These are phyloP conservation scores for Arabis alpina DNA, from an alignment of 345 rosid genomes.

Conservation along the genomic window DNA sequence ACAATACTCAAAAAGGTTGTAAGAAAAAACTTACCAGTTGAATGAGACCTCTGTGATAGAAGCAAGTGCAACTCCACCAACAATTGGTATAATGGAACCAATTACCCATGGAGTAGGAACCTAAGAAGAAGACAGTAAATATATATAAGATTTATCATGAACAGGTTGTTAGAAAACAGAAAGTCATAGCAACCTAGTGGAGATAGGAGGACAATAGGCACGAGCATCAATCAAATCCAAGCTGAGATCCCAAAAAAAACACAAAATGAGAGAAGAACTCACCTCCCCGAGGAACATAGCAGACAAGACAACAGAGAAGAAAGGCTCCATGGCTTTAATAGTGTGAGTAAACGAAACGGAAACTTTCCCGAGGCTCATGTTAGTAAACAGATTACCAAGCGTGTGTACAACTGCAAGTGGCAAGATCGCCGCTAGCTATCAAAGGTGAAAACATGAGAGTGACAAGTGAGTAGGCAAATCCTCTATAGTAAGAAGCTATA, in stretches of 20 bases:
- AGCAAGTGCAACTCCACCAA: slow-evolving; percentile 97
- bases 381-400: slow-evolving; percentile 90
- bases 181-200: neutral
- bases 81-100: slow-evolving; percentile 83
- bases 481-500: slow-evolving; percentile 5
- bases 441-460: slow-evolving; percentile 1
- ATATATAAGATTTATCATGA: neutral
- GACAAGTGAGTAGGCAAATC: slow-evolving; percentile 28
- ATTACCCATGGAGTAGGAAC: slow-evolving; percentile 87
- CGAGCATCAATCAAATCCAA: neutral
- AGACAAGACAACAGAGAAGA: slow-evolving; percentile 92
- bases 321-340: slow-evolving; percentile 98
- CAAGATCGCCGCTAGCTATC: slow-evolving; percentile 78
- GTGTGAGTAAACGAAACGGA: slow-evolving; percentile 99
- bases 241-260: neutral
- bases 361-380: slow-evolving; percentile 98
- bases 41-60: slow-evolving; percentile 91
- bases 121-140: slow-evolving; percentile 40
- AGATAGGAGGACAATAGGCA: neutral
- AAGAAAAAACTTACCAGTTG: slow-evolving; percentile 65
- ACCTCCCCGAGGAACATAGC: slow-evolving; percentile 98
- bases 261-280: slow-evolving; percentile 25
- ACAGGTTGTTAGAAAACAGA: neutral
- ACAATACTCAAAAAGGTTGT: neutral
- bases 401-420: slow-evolving; percentile 92